Conservation (phyloP, 805 yeast species). For the Myxozyma geophila region DNA sequence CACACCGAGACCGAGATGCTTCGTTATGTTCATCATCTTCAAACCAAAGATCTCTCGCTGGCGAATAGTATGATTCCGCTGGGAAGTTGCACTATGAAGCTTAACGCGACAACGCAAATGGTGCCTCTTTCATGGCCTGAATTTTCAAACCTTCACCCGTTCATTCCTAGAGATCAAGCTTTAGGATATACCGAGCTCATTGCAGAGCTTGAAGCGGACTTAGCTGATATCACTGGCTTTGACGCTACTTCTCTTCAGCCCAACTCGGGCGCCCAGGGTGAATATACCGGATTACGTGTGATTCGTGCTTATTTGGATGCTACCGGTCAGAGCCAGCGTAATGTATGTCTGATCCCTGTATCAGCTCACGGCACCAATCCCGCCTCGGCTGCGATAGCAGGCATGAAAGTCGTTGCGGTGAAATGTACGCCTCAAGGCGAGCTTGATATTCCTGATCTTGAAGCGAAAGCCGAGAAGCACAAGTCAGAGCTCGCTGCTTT, state of each 20-base stretch:
- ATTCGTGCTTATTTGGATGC: conserved; percentile 76
- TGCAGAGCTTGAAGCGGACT: conserved; percentile 75
- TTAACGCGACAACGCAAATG: conserved; percentile 95
- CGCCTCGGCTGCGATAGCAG: conserved; percentile 97
- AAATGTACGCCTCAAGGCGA: conserved; percentile 87
- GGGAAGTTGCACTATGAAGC: conserved; percentile 98
- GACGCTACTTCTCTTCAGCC: conserved; percentile 92
- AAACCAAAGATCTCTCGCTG: conserved; percentile 84
- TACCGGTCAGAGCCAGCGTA: conserved; percentile 71
- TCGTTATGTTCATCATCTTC: conserved; percentile 84
- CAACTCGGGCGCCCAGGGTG: conserved; percentile 98
- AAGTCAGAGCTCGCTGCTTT: conserved; percentile 77
- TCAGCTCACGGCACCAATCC: conserved; percentile 99
- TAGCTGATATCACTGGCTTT: conserved; percentile 92
- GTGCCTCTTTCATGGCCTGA: conserved; percentile 94
- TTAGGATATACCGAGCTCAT: conserved; percentile 79
- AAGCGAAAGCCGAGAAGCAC: conserved; percentile 71
- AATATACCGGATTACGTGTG: conserved; percentile 89
- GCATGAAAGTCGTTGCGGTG: conserved; percentile 89
- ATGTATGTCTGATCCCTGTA: conserved; percentile 92
- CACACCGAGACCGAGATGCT: conserved; percentile 96
- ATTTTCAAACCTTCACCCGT: conserved; percentile 86
- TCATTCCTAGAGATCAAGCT: conserved; percentile 89
- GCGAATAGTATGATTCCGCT: conserved; percentile 97
- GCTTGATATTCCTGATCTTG: conserved; percentile 77